Conservation (phyloP, 805 yeast species). For the Metahyphopichia silvanorum region DNA sequence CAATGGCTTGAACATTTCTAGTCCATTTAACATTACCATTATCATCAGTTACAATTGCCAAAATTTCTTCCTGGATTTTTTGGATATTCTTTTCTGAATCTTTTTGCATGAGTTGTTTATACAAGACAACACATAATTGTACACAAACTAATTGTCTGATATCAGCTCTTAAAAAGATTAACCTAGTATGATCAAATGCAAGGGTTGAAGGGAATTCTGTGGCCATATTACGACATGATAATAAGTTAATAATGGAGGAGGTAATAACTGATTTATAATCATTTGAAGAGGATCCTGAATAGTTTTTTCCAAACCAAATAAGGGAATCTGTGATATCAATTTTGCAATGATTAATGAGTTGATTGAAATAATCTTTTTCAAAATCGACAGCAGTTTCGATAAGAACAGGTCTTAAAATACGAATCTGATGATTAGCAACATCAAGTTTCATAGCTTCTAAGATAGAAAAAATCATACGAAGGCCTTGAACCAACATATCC, state of each 20-base stretch:
- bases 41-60: slow-evolving; percentile 79
- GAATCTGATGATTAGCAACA: slow-evolving; percentile 91
- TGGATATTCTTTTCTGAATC: slow-evolving; percentile 27
- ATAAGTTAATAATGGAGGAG: slow-evolving; percentile 55
- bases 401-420: slow-evolving; percentile 78
- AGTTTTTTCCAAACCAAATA: slow-evolving; percentile 55
- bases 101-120: slow-evolving; percentile 55
- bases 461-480: slow-evolving; percentile 74
- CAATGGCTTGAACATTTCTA: slow-evolving; percentile 66
- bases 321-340: slow-evolving; percentile 58
- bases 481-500: slow-evolving; percentile 62
- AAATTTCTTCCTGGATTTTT: slow-evolving; percentile 63
- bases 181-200: slow-evolving; percentile 79
- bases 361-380: slow-evolving; percentile 77
- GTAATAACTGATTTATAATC: slow-evolving; percentile 39
- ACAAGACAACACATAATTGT: slow-evolving; percentile 67
- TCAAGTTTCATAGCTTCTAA: slow-evolving; percentile 93
- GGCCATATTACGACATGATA: slow-evolving; percentile 78
- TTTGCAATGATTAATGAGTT: slow-evolving; percentile 51
- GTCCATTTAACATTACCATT: slow-evolving; percentile 92
- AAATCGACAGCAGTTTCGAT: slow-evolving; percentile 85
- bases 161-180: slow-evolving; percentile 77
- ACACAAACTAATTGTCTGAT: slow-evolving; percentile 81
- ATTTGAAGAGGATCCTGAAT: not conserved
- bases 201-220: slow-evolving; percentile 80